Percentiles rank a stretch among this genome's conserved stretches.
These are phyloP conservation scores for Pseudogymnoascus sp. DNA, from an alignment of 2,329 filamentous ascomycete species.

Conservation along the genomic window DNA sequence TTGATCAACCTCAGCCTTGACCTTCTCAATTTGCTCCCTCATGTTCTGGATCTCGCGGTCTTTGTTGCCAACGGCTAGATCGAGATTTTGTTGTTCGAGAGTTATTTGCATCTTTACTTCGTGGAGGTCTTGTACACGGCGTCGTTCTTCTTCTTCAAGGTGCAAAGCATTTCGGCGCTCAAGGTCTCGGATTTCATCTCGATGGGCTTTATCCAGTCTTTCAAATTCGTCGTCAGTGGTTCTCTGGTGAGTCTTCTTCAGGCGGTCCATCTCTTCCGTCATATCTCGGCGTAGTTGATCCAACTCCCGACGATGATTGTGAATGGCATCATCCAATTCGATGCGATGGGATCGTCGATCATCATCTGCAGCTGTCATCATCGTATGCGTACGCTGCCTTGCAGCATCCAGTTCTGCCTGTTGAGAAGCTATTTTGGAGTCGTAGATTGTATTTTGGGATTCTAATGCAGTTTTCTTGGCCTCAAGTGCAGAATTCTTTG, in stretches of 20 bases:
- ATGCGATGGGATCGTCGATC: slow-evolving; percentile 42
- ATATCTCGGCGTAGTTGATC: slow-evolving; percentile 42
- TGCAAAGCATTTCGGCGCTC: slow-evolving; percentile 34
- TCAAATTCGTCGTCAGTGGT: slow-evolving; percentile 43
- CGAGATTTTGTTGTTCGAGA: slow-evolving; percentile 34
- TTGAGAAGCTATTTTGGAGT: slow-evolving; percentile 40
- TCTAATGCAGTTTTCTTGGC: slow-evolving; percentile 13
- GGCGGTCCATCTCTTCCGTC: slow-evolving; percentile 46
- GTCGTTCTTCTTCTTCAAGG: slow-evolving; percentile 54
- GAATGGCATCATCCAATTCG: slow-evolving; percentile 45
- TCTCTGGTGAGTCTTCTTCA: slow-evolving; percentile 53
- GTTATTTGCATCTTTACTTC: slow-evolving; percentile 49
- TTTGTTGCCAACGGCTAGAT: slow-evolving; percentile 31
- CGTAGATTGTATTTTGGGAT: slow-evolving; percentile 40
- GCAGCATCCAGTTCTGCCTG: slow-evolving; percentile 60
- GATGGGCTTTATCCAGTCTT: slow-evolving; percentile 15
- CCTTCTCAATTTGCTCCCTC: slow-evolving; percentile 36
- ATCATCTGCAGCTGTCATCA: slow-evolving; percentile 43
- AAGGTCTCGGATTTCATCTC: slow-evolving; percentile 23
- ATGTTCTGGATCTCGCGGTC: slow-evolving; percentile 46
- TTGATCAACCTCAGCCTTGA: slow-evolving; percentile 46
- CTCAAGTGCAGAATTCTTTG: neutral
- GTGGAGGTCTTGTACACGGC: slow-evolving; percentile 53
- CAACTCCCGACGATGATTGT: slow-evolving; percentile 47
- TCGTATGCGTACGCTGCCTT: slow-evolving; percentile 41